A percentile compares a stretch with the other conserved stretches of the same genome.
Evolutionary conservation across 306 rosid species (phyloP).

Genomic region (Begonia loranthoides): DNA sequence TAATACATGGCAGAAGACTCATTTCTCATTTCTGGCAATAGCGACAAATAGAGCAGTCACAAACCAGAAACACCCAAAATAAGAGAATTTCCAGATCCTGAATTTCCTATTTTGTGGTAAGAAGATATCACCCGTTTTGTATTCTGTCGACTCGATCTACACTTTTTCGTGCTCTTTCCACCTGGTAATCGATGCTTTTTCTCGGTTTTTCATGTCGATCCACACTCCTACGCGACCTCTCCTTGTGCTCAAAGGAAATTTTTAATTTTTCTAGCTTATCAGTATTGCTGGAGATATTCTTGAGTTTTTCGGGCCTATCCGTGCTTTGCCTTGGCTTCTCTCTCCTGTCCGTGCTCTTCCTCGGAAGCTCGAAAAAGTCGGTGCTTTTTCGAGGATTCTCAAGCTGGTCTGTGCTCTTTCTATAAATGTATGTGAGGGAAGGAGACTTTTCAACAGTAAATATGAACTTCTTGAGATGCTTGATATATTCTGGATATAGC

Average conservation of each 20-base stretch:
- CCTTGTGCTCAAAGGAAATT: conserved; percentile 55
- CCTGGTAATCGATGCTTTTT: conserved; percentile 60
- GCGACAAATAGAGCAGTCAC: too few relatives aligned
- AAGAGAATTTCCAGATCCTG: too few relatives aligned
- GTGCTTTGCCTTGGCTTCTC: conserved; percentile 86
- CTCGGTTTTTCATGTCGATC: conserved; percentile 86
- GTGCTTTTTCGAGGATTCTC: conserved; percentile 86
- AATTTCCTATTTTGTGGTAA: conserved; percentile 24
- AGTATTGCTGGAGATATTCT: conserved; percentile 33
- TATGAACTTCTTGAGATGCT: conserved; percentile 82
- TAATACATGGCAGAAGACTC: too few relatives aligned
- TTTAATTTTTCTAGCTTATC: conserved; percentile 68
- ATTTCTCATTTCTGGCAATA: too few relatives aligned
- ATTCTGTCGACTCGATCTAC: conserved; percentile 80
- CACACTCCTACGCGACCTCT: conserved; percentile 76
- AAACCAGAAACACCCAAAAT: neutral
- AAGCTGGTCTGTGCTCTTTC: conserved; percentile 70
- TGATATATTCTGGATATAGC: conserved; percentile 71
- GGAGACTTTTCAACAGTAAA: conserved; percentile 72
- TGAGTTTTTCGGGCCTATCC: conserved; percentile 62
- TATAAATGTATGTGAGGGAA: conserved; percentile 50
- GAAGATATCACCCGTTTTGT: conserved; percentile 48
- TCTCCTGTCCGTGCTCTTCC: conserved; percentile 83
- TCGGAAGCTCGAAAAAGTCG: conserved; percentile 54
- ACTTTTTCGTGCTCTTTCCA: conserved; percentile 80